Evolutionary conservation across 305 asterid species (phyloP).

Genomic region (Fraxinus ornus): DNA sequence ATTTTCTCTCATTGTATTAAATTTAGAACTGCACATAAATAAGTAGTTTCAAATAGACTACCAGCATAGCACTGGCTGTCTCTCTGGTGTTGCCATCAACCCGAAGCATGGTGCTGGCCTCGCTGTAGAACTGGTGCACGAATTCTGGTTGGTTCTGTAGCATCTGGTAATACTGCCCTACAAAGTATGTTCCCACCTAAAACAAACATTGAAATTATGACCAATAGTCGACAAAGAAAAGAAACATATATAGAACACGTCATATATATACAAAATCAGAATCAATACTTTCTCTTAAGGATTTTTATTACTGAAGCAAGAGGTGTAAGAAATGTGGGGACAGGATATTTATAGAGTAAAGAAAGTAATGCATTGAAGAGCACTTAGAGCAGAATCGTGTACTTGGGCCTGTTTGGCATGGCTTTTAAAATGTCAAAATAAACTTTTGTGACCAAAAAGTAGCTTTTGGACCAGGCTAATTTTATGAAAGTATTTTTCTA

Average conservation of each 20-base stretch:
- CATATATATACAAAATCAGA: not conserved
- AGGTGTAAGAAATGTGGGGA: not conserved
- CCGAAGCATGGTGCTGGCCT: conserved; percentile 89
- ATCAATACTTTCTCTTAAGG: not conserved
- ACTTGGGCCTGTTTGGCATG: not conserved
- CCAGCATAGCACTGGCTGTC: conserved; percentile 82
- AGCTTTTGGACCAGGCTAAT: no score
- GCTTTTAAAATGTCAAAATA: no score
- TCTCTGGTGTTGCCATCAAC: conserved; percentile 78
- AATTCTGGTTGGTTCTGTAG: conserved; percentile 79
- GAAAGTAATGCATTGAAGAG: not conserved
- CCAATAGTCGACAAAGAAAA: conserved; percentile 15
- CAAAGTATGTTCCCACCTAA: conserved; percentile 96
- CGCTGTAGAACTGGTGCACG: conserved; percentile 83
- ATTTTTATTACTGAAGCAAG: not conserved
- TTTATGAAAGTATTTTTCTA: no score
- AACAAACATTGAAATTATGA: conserved; percentile 22
- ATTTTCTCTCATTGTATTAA: not conserved
- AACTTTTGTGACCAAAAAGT: no score
- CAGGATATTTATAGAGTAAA: not conserved
- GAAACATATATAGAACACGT: not conserved
- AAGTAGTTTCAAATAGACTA: conserved; percentile 29
- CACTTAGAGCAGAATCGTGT: not conserved
- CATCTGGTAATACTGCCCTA: conserved; percentile 95
- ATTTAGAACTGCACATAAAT: not conserved